Percentiles rank a stretch among this genome's conserved stretches.
These are phyloP conservation scores for Eucalyptus cloeziana DNA, from an alignment of 345 rosid genomes.

Conservation along the genomic window DNA sequence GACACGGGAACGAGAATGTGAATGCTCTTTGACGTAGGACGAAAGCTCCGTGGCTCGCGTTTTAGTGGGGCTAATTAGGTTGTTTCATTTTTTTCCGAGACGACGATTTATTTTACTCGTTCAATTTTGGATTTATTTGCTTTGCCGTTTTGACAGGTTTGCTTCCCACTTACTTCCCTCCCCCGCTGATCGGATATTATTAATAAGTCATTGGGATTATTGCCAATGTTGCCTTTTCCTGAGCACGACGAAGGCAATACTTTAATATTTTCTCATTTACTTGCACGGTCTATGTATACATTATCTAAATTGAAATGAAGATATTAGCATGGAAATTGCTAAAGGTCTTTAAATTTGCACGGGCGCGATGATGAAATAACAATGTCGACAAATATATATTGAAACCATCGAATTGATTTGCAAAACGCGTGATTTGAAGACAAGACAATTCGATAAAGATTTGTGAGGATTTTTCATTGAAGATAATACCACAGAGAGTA, in stretches of 20 bases:
- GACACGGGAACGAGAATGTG: not conserved
- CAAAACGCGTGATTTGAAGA: not conserved
- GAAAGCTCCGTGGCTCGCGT: not conserved
- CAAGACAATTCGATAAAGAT: fast-evolving
- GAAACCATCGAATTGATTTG: not conserved
- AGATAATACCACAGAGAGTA: fast-evolving
- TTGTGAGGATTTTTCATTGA: not conserved
- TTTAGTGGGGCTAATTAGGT: not conserved
- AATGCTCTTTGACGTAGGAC: not conserved
- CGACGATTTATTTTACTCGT: not conserved
- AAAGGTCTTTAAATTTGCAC: not conserved
- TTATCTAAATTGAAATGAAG: not conserved
- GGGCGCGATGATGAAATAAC: not conserved
- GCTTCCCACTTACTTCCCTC: not conserved
- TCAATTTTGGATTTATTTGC: not conserved
- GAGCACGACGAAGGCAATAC: not conserved
- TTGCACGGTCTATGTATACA: not conserved
- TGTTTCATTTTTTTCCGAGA: not conserved
- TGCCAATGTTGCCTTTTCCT: not conserved
- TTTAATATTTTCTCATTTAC: not conserved
- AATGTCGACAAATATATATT: not conserved
- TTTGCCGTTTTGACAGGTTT: not conserved
- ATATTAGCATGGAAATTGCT: not conserved
- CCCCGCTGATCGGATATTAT: not conserved
- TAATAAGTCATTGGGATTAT: not conserved